Percentiles rank a stretch among this genome's conserved stretches.
Conservation (phyloP, 2,329 filamentous ascomycete genomes). For the Cladophialophora bantiana region DNA sequence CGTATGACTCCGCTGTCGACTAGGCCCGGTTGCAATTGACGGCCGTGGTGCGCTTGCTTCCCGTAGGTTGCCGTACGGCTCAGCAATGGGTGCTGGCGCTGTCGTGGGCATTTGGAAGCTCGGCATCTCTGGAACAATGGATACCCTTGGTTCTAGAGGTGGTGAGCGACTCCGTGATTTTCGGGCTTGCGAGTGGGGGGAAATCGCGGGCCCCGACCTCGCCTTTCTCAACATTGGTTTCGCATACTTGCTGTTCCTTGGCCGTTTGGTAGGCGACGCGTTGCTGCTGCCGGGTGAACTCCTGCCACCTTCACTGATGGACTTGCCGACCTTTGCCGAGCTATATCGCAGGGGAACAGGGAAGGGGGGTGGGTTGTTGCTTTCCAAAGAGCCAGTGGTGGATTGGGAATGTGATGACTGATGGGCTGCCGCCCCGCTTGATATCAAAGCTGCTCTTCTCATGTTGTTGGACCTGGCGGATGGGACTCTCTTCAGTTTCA, state of each 20-base stretch:
- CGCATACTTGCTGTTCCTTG: conserved; percentile 42
- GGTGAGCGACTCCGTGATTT: conserved; percentile 57
- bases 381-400: conserved; percentile 54
- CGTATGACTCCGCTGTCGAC: conserved; percentile 52
- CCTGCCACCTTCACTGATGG: conserved; percentile 75
- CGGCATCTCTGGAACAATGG: conserved; percentile 42
- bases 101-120: conserved; percentile 44
- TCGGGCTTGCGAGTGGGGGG: conserved; percentile 47
- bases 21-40: conserved; percentile 49
- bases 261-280: conserved; percentile 63
- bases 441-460: conserved; percentile 79
- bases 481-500: conserved; percentile 37
- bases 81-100: conserved; percentile 21
- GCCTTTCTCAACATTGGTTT: conserved; percentile 76
- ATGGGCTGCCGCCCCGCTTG: conserved; percentile 76
- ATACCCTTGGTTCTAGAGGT: conserved; percentile 41
- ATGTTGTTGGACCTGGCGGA: conserved; percentile 65
- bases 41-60: conserved; percentile 40
- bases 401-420: conserved; percentile 65
- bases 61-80: conserved; percentile 25
- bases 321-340: conserved; percentile 75
- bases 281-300: conserved; percentile 73
- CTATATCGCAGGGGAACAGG: conserved; percentile 90
- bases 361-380: conserved; percentile 72
- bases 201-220: conserved; percentile 68